A percentile compares a stretch with the other conserved stretches of the same genome.
phyloP scores from a whole-genome alignment of 1,284 basidiomycete species.

The Marasmius oreades region DNA sequence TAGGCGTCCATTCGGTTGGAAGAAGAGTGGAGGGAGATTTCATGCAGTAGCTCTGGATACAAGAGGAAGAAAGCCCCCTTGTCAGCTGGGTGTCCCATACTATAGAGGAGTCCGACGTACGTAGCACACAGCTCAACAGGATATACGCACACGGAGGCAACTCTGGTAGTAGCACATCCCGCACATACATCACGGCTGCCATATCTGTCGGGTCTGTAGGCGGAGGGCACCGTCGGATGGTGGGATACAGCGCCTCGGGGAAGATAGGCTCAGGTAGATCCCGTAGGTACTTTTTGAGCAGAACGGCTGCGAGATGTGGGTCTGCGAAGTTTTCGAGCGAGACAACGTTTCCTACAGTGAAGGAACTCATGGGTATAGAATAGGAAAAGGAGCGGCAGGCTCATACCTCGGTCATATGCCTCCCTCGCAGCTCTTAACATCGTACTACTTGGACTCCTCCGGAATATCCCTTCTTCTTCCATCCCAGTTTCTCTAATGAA shows the following conservation, averaged over 20 bases:
- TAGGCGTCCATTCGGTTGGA: constrained; percentile 79
- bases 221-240: constrained; percentile 65
- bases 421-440: constrained; percentile 72
- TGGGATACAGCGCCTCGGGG: constrained; percentile 60
- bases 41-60: constrained; percentile 70
- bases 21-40: constrained; percentile 62
- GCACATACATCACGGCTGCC: constrained; percentile 57
- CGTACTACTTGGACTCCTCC: constrained; percentile 70
- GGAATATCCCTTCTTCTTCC: constrained; percentile 76
- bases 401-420: constrained; percentile 72
- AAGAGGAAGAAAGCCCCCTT: not conserved
- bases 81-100: no score
- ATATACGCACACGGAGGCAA: constrained; percentile 72
- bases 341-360: constrained; percentile 68
- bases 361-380: constrained; percentile 8
- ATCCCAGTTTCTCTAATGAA: constrained; percentile 66
- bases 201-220: constrained; percentile 55
- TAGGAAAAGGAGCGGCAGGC: not conserved
- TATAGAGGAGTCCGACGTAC: constrained; percentile 45
- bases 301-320: constrained; percentile 76
- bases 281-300: constrained; percentile 81
- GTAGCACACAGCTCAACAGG: constrained; percentile 66
- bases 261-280: constrained; percentile 78
- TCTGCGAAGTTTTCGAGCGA: constrained; percentile 71
- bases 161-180: constrained; percentile 62